Conservation (phyloP, 768 basidiomycete species). For the Leccinum ochraceum region DNA sequence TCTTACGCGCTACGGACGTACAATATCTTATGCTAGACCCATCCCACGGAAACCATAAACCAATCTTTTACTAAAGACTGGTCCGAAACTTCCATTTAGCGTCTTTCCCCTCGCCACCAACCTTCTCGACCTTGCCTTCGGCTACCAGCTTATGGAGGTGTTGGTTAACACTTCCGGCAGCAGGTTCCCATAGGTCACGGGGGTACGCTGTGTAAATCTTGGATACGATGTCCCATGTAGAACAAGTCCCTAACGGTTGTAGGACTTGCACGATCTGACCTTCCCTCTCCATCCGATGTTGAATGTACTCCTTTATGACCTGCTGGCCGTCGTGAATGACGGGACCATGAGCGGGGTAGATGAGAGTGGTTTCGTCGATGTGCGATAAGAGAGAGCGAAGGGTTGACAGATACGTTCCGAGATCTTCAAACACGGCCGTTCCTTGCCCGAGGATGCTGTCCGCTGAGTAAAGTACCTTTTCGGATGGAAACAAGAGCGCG, state of each 20-base stretch:
- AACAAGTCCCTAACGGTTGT: conserved; percentile 42
- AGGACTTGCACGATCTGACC: conserved; percentile 66
- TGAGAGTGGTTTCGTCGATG: conserved; percentile 43
- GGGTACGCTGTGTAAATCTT: conserved; percentile 75
- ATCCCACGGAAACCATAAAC: background rate
- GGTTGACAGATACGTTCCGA: conserved; percentile 66
- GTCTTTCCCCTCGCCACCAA: conserved; percentile 54
- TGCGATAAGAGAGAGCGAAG: conserved; percentile 55
- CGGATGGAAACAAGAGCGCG: conserved; percentile 65
- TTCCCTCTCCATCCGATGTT: conserved; percentile 82
- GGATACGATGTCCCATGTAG: conserved; percentile 66
- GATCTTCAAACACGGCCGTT: conserved; percentile 86
- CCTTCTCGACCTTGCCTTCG: conserved; percentile 56
- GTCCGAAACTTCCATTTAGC: conserved; percentile 45
- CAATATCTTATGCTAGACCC: conserved; percentile 2
- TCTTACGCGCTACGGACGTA: conserved; percentile 19
- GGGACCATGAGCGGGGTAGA: conserved; percentile 94
- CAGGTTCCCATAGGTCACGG: conserved; percentile 66
- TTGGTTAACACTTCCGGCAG: conserved; percentile 64
- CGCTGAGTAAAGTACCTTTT: conserved; percentile 81
- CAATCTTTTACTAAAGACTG: conserved; percentile 5
- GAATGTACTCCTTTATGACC: conserved; percentile 69
- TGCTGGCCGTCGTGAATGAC: conserved; percentile 63
- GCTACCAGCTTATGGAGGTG: conserved; percentile 73
- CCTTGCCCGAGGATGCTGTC: conserved; percentile 92